Base-by-base conservation (phyloP, 768 basidiomycete species). In the Rhodotorula diobovata region DNA sequence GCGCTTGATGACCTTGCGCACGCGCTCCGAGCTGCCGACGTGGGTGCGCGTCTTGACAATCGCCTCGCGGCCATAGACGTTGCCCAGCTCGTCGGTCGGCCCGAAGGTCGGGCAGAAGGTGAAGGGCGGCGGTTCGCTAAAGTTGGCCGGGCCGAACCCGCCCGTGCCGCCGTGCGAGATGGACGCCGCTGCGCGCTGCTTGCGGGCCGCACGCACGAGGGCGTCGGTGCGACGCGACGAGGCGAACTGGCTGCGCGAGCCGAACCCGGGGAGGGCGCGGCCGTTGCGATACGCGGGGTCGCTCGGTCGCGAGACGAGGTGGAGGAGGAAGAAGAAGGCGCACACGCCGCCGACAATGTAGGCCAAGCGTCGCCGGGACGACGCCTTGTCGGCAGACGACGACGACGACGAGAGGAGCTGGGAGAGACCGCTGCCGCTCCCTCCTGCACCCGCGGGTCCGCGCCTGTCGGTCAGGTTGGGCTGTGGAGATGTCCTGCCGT, bases 101-200 rank as follows among this genome's bases (percentile, higher is more conserved):
- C 91, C 91, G 78, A 89, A 90, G 2, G 87, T 84, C 0, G 95
- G 95, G 79, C 95, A 99, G 80, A 98, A 99, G 2, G 84, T 82
- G 80, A 99, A 99, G 0, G 95, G 94, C 66, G 86, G 88, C 10
- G 75, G 72, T 54, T 76, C 76, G 54, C 63, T 67, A 55, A 76
- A 78, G 74, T 78, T 78, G 57, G 74, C 74, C 16, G 78, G 77
- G 10, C 69, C 72, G 69, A 61, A 66, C 0, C 77, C 77, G 12
- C 76, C 77, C 25, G 68, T 70, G 8, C 72, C 74, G 48, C 76
- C 77, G 56, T 74, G 74, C 51, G 51, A 62, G 63, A 72, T 53
- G 35, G 56, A 16, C n/a, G 72, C 66, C 3, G 59, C 51, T 9
- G 71, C 76, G 28, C 69, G 64, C 66, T 76, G 73, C 67, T 77